phyloP scores from a whole-genome alignment of 1,284 basidiomycete genomes.

The Sphaerobolus stellatus region DNA sequence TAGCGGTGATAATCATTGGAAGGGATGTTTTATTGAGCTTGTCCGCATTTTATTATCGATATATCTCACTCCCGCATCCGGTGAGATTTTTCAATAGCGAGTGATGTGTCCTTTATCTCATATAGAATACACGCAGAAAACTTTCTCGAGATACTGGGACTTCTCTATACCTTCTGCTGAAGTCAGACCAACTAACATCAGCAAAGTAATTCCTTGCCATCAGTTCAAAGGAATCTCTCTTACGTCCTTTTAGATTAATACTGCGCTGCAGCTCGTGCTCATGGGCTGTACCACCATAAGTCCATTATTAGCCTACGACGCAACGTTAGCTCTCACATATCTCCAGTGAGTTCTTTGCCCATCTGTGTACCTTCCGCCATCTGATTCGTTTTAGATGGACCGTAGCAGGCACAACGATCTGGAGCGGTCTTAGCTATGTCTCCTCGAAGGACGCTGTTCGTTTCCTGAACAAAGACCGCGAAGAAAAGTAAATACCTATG shows the following conservation, averaged over 20 bases:
- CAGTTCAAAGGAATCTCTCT: conserved; percentile 17
- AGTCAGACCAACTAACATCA: conserved; percentile 86
- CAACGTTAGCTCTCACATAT: conserved; percentile 54
- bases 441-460: conserved; percentile 72
- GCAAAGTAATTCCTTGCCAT: conserved; percentile 62
- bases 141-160: conserved; percentile 90
- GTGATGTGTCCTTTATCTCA: conserved; percentile 7
- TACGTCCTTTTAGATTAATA: conserved; percentile 71
- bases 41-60: conserved; percentile 93
- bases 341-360: conserved; percentile 56
- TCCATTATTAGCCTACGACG: conserved; percentile 71
- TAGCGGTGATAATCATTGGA: conserved; percentile 86
- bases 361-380: conserved; percentile 23
- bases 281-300: conserved; percentile 88
- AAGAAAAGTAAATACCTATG: background rate
- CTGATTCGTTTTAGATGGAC: conserved; percentile 56
- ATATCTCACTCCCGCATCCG: conserved; percentile 82
- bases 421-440: conserved; percentile 89
- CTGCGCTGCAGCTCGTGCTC: conserved; percentile 84
- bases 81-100: conserved; percentile 47
- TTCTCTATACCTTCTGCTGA: conserved; percentile 93
- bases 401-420: conserved; percentile 87
- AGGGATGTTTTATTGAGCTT: conserved; percentile 86
- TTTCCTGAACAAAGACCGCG: conserved; percentile 30
- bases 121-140: conserved; percentile 72